Evolutionary conservation across 1,284 basidiomycete genomes (phyloP).

Genomic region (Phylloboletellus chloephorus): DNA sequence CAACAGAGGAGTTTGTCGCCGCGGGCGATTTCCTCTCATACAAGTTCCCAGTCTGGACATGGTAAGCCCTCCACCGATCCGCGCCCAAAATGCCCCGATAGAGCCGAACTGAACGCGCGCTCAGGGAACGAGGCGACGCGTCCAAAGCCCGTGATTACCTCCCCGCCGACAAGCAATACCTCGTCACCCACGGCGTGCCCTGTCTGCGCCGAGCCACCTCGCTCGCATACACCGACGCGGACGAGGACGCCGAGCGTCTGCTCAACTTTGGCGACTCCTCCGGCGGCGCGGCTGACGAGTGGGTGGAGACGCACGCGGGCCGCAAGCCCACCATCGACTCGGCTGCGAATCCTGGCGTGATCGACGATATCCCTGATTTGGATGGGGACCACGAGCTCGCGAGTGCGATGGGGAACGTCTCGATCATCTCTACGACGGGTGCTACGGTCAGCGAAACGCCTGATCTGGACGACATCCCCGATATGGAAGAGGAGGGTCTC

Average conservation of each 20-base stretch:
- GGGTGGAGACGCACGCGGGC: slow-evolving; percentile 84
- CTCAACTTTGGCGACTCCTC: slow-evolving; percentile 67
- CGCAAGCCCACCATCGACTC: slow-evolving; percentile 51
- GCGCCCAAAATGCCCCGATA: background rate
- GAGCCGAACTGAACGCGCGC: slow-evolving; percentile 1
- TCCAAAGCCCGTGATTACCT: slow-evolving; percentile 87
- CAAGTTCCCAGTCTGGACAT: slow-evolving; percentile 95
- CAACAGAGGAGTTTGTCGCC: slow-evolving; percentile 88
- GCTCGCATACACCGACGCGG: slow-evolving; percentile 89
- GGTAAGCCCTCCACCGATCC: slow-evolving; percentile 46
- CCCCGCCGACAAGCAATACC: slow-evolving; percentile 92
- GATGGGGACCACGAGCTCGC: slow-evolving; percentile 48
- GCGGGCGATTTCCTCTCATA: slow-evolving; percentile 92
- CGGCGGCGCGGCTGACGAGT: slow-evolving; percentile 67
- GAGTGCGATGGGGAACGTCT: slow-evolving; percentile 36
- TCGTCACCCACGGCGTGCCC: slow-evolving; percentile 89
- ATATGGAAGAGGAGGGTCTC: slow-evolving; percentile 84
- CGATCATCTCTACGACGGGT: slow-evolving; percentile 40
- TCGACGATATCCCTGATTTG: slow-evolving; percentile 81
- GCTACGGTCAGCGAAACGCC: slow-evolving; percentile 50
- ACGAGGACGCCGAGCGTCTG: slow-evolving; percentile 90
- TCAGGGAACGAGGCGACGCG: slow-evolving; percentile 85
- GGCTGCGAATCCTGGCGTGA: slow-evolving; percentile 51
- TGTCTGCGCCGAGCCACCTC: slow-evolving; percentile 88
- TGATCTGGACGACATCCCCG: slow-evolving; percentile 88